Evolutionary conservation across 1,284 basidiomycete species (phyloP).

Genomic region (Moesziomyces parantarcticus): DNA sequence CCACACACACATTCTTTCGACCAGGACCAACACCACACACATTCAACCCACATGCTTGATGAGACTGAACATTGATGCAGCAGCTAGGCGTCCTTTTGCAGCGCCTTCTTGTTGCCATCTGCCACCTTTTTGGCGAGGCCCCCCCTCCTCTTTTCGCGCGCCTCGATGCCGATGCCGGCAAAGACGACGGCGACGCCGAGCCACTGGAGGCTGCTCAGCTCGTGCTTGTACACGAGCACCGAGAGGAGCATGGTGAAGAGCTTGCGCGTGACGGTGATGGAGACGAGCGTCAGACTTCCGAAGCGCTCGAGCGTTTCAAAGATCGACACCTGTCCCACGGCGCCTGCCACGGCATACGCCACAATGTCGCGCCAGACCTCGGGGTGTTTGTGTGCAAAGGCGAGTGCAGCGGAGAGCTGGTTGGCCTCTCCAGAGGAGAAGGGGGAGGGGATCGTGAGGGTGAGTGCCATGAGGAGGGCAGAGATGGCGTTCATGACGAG

Average conservation of each 20-base stretch:
- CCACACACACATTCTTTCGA: too few species aligned
- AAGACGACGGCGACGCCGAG: conserved; percentile 88
- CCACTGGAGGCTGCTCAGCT: conserved; percentile 88
- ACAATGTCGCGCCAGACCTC: conserved; percentile 80
- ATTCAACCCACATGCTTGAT: too few species aligned
- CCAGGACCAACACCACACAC: too few species aligned
- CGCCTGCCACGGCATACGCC: conserved; percentile 89
- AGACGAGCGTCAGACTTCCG: conserved; percentile 81
- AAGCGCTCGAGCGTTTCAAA: conserved; percentile 98
- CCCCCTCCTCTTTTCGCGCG: conserved; percentile 71
- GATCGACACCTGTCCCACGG: conserved; percentile 95
- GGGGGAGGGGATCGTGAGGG: conserved; percentile 74
- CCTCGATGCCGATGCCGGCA: conserved; percentile 91
- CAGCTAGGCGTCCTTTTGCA: conserved; percentile 39
- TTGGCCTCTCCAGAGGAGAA: conserved; percentile 24
- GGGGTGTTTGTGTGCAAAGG: conserved; percentile 83
- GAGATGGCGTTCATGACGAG: conserved; percentile 89
- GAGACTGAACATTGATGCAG: not conserved
- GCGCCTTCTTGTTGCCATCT: conserved; percentile 31
- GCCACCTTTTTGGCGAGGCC: conserved; percentile 46
- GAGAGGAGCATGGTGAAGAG: conserved; percentile 98
- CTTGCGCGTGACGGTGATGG: conserved; percentile 79
- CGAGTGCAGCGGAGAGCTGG: conserved; percentile 39
- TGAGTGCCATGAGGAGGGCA: conserved; percentile 45
- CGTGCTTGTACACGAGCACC: conserved; percentile 91